phyloP scores from a whole-genome alignment of 192 early-diverging fungal genomes.

The Coemansia sp. region DNA sequence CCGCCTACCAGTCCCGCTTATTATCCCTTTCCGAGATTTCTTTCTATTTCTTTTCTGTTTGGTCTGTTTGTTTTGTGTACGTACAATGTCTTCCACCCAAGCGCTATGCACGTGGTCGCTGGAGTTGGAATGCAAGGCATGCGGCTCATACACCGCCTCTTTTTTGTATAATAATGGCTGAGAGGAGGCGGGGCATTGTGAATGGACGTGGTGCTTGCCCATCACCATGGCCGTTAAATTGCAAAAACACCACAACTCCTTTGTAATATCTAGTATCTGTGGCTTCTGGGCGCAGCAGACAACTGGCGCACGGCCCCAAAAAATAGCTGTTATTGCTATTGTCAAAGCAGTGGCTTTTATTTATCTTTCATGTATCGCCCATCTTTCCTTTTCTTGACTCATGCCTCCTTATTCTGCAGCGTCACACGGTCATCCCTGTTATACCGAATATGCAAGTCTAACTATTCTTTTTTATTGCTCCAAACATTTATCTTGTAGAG shows the following conservation, averaged over 20 bases:
- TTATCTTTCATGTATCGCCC: neutral
- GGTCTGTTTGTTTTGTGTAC: conserved; percentile 10
- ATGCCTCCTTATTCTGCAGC: conserved; percentile 1
- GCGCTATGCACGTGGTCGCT: conserved; percentile 11
- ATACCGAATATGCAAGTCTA: conserved; percentile 9
- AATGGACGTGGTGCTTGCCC: conserved; percentile 9
- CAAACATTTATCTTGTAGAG: conserved; percentile 13
- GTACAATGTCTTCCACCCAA: neutral
- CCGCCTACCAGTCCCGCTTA: neutral
- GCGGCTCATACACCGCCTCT: conserved; percentile 2
- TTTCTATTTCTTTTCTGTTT: neutral
- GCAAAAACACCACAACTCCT: neutral
- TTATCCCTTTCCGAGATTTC: neutral
- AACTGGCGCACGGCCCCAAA: neutral
- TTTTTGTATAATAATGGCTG: conserved; percentile 9
- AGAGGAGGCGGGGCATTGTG: conserved; percentile 7
- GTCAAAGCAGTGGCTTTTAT: neutral
- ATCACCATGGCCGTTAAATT: conserved; percentile 1
- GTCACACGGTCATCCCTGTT: conserved; percentile 7
- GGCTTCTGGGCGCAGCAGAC: conserved; percentile 11
- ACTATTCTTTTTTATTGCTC: neutral
- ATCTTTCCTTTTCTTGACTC: conserved; percentile 1
- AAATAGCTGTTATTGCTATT: conserved; percentile 8
- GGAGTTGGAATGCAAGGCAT: conserved; percentile 2
- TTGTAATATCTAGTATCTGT: neutral